Evolutionary conservation across 2,329 filamentous ascomycete genomes (phyloP).

Genomic region (Pseudocercospora crystallina): DNA sequence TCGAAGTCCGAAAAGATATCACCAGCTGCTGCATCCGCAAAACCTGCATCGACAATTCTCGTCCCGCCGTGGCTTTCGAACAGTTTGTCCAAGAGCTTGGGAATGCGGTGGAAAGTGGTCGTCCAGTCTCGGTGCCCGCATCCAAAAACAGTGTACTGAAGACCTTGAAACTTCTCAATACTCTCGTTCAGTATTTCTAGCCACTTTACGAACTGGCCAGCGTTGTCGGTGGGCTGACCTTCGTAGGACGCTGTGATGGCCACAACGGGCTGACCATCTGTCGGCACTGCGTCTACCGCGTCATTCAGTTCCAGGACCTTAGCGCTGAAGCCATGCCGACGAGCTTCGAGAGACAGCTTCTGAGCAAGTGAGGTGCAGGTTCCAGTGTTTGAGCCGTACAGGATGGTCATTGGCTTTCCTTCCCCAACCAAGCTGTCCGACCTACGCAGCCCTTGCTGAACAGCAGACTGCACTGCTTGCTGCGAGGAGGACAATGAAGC

Average conservation of each 20-base stretch:
- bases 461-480: neutral
- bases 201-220: constrained; percentile 67
- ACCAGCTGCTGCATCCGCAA: constrained; percentile 39
- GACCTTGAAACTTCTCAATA: constrained; percentile 47
- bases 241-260: constrained; percentile 73
- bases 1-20: constrained; percentile 44
- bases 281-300: constrained; percentile 60
- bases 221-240: constrained; percentile 72
- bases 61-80: constrained; percentile 53
- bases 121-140: constrained; percentile 61
- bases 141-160: constrained; percentile 69
- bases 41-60: constrained; percentile 35
- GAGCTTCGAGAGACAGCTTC: constrained; percentile 59
- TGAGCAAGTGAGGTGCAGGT: constrained; percentile 72
- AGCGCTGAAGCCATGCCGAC: constrained; percentile 59
- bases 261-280: constrained; percentile 58
- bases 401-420: constrained; percentile 56
- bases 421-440: constrained; percentile 25
- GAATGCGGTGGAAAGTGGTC: constrained; percentile 66
- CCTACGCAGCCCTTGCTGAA: neutral
- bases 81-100: constrained; percentile 59
- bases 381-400: constrained; percentile 72
- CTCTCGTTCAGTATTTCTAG: constrained; percentile 42
- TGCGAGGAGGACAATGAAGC: neutral
- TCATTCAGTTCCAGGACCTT: constrained; percentile 60